Evolutionary conservation across 805 yeast genomes (phyloP).

Genomic region (Zygosaccharomyces siamensis): DNA sequence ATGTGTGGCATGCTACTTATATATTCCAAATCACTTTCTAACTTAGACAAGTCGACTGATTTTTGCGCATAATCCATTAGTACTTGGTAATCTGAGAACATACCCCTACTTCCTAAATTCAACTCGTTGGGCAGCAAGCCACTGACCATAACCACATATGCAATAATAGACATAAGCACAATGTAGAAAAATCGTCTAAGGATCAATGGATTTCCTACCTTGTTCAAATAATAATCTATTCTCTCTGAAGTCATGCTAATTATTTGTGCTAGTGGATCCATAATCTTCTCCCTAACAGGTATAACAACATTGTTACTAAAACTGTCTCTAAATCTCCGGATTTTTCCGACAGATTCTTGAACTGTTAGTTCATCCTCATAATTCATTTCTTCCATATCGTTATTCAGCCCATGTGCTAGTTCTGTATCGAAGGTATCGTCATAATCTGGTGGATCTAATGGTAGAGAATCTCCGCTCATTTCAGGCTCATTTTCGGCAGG

Average conservation of each 20-base stretch:
- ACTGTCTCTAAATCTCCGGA: constrained; percentile 18
- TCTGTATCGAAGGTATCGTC: constrained; percentile 9
- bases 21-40: constrained; percentile 66
- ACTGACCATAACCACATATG: constrained; percentile 54
- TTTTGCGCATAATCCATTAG: constrained; percentile 46
- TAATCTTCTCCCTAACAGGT: constrained; percentile 38
- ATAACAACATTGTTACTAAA: constrained; percentile 32
- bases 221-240: constrained; percentile 54
- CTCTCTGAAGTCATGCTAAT: constrained; percentile 36
- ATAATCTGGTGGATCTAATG: constrained; percentile 34
- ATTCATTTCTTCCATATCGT: constrained; percentile 23
- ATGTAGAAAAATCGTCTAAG: constrained; percentile 75
- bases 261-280: constrained; percentile 46
- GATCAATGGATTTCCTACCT: constrained; percentile 81
- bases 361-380: constrained; percentile 36
- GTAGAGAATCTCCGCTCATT: constrained; percentile 17
- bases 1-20: constrained; percentile 77
- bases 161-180: constrained; percentile 50
- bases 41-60: constrained; percentile 50
- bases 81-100: constrained; percentile 56
- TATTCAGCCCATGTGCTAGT: constrained; percentile 10
- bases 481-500: not conserved
- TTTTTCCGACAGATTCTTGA: constrained; percentile 15
- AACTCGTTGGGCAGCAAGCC: constrained; percentile 47
- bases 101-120: constrained; percentile 43